Conservation (phyloP, 2,329 filamentous ascomycete species). For the Raffaelea ambrosiae region DNA sequence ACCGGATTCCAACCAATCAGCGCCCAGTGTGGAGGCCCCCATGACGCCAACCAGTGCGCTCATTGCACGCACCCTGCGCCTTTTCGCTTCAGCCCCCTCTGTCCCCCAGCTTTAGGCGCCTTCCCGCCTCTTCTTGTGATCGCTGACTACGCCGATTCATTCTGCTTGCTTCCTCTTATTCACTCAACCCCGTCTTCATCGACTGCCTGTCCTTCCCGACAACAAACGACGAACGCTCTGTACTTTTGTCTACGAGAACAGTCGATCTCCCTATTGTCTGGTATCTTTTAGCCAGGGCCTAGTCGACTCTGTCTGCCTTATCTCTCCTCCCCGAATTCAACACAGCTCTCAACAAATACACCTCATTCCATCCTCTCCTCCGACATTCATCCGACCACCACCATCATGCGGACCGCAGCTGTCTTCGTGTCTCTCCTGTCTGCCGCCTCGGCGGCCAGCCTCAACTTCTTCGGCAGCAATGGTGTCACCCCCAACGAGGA, state of each 20-base stretch:
- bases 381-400: background rate
- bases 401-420: constrained; percentile 34
- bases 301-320: too few species aligned
- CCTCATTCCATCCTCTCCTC: background rate
- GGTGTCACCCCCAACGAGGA: constrained; percentile 40
- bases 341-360: background rate
- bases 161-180: too few species aligned
- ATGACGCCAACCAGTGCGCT: constrained; percentile 12
- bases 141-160: too few species aligned
- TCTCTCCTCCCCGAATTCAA: too few species aligned
- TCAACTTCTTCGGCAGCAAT: constrained; percentile 36
- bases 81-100: background rate
- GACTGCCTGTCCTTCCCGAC: too few species aligned
- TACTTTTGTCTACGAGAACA: too few species aligned
- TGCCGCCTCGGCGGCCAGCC: constrained; percentile 30
- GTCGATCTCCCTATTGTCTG: too few species aligned
- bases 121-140: background rate
- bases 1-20: constrained; percentile 6
- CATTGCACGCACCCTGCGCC: background rate
- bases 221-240: too few species aligned
- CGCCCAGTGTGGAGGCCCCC: background rate
- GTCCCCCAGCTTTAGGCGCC: background rate
- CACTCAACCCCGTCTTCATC: too few species aligned
- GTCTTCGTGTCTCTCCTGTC: constrained; percentile 37
- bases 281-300: too few species aligned